A percentile compares a stretch with the other conserved stretches of the same genome.
Evolutionary conservation across 202 grass and related monocot species (phyloP).

Genomic region (Elaeis oleifera): DNA sequence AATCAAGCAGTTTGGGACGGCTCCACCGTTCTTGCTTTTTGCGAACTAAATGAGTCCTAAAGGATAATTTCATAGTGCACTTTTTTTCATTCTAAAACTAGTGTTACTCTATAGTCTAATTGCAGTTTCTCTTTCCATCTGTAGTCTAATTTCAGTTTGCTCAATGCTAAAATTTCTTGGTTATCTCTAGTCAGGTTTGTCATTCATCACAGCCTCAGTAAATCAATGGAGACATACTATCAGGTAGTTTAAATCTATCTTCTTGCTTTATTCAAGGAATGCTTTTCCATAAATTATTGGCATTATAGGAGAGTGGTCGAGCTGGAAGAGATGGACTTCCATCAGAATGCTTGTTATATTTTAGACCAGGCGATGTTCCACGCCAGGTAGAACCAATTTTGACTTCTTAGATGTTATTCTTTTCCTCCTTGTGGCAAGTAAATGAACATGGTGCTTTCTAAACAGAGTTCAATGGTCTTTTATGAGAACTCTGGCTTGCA

Average conservation of each 20-base stretch:
- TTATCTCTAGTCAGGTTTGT: slow-evolving; percentile 76
- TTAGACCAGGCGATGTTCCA: slow-evolving; percentile 71
- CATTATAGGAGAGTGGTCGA: slow-evolving; percentile 71
- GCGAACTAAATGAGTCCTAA: too few relatives aligned
- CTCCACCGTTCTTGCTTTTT: too few relatives aligned
- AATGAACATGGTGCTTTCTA: slow-evolving; percentile 18
- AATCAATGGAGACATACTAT: slow-evolving; percentile 98
- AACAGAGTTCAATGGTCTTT: slow-evolving; percentile 93
- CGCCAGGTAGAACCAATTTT: slow-evolving; percentile 46
- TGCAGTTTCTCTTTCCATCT: too few relatives aligned
- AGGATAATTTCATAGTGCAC: too few relatives aligned
- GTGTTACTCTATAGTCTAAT: too few relatives aligned
- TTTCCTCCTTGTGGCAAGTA: not conserved
- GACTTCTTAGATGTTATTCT: slow-evolving; percentile 19
- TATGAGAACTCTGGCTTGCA: slow-evolving; percentile 88
- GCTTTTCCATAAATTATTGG: slow-evolving; percentile 11
- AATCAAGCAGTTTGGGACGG: too few relatives aligned
- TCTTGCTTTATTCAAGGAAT: slow-evolving; percentile 7
- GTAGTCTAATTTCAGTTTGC: too few relatives aligned
- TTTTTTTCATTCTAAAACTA: too few relatives aligned
- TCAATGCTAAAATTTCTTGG: slow-evolving; percentile 12
- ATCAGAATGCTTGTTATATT: slow-evolving; percentile 89
- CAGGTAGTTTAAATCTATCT: slow-evolving; percentile 42
- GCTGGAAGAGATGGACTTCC: slow-evolving; percentile 84
- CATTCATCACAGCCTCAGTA: slow-evolving; percentile 96